Percentiles rank a stretch among this genome's conserved stretches.
Evolutionary conservation across 371 early-diverging fungal species (phyloP).

Genomic region (Funneliformis caledonium): DNA sequence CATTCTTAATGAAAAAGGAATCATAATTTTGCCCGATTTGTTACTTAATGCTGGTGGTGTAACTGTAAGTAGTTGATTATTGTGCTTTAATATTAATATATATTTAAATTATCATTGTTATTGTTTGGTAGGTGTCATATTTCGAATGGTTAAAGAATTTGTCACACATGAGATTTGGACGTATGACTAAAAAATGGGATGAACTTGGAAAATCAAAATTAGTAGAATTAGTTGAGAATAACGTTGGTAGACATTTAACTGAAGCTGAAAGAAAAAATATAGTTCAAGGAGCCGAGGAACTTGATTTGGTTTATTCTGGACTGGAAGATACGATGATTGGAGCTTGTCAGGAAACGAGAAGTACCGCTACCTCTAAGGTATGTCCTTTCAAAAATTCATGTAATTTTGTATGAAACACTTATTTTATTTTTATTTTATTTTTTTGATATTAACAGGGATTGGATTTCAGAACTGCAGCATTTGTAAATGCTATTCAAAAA

Average conservation of each 20-base stretch:
- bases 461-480: slow-evolving; percentile 87
- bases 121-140: slow-evolving; percentile 60
- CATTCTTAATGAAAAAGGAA: slow-evolving; percentile 66
- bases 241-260: slow-evolving; percentile 74
- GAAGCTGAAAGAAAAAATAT: slow-evolving; percentile 79
- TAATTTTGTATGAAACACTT: neutral
- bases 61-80: slow-evolving; percentile 66
- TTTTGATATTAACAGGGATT: slow-evolving; percentile 56
- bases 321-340: slow-evolving; percentile 86
- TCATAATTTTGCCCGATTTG: slow-evolving; percentile 81
- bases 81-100: slow-evolving; percentile 52
- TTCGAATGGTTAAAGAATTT: slow-evolving; percentile 87
- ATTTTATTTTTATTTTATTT: neutral
- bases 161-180: slow-evolving; percentile 87
- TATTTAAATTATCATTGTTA: neutral
- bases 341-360: slow-evolving; percentile 14
- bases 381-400: neutral
- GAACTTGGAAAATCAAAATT: slow-evolving; percentile 81
- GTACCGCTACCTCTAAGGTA: neutral
- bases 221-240: slow-evolving; percentile 77
- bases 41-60: slow-evolving; percentile 90
- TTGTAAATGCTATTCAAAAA: slow-evolving; percentile 87
- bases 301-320: slow-evolving; percentile 89
- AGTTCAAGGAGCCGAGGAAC: slow-evolving; percentile 90
- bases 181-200: slow-evolving; percentile 92